Percentiles rank a stretch among this genome's conserved stretches.
phyloP scores from a whole-genome alignment of 1,284 basidiomycete genomes.

The Coniophora puteana region DNA sequence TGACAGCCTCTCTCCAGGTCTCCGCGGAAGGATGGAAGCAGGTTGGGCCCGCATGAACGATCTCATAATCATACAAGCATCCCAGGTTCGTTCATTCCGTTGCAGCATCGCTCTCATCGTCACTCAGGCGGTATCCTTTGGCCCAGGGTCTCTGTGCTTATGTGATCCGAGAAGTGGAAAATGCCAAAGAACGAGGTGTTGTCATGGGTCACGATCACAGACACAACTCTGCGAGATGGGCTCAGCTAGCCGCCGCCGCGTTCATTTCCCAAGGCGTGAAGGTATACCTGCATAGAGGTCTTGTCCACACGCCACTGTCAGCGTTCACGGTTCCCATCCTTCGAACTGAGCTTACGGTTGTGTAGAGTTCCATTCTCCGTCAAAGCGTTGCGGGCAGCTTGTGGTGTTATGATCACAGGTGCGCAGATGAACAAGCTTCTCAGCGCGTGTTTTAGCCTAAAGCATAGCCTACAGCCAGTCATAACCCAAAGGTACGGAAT shows the following conservation, averaged over 20 bases:
- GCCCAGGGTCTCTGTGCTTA: constrained; percentile 80
- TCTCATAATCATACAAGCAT: constrained; percentile 77
- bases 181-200: constrained; percentile 58
- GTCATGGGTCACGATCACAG: constrained; percentile 84
- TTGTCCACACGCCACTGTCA: constrained; percentile 81
- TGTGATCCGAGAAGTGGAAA: constrained; percentile 46
- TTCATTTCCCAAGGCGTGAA: constrained; percentile 65
- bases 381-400: constrained; percentile 61
- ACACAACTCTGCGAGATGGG: constrained; percentile 75
- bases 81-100: constrained; percentile 49
- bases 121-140: background rate
- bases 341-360: constrained; percentile 1
- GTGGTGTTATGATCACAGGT: constrained; percentile 89
- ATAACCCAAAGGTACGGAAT: constrained; percentile 74
- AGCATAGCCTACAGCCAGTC: constrained; percentile 51
- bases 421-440: constrained; percentile 11
- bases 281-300: constrained; percentile 64
- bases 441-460: background rate
- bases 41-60: constrained; percentile 88
- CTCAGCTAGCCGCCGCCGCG: constrained; percentile 63
- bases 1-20: constrained; percentile 39
- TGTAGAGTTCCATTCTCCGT: constrained; percentile 75
- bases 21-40: constrained; percentile 81
- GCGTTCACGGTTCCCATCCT: constrained; percentile 17
- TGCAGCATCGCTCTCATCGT: constrained; percentile 4